phyloP scores from a whole-genome alignment of 2,329 filamentous ascomycete genomes.

The Pseudogymnoascus verrucosus region DNA sequence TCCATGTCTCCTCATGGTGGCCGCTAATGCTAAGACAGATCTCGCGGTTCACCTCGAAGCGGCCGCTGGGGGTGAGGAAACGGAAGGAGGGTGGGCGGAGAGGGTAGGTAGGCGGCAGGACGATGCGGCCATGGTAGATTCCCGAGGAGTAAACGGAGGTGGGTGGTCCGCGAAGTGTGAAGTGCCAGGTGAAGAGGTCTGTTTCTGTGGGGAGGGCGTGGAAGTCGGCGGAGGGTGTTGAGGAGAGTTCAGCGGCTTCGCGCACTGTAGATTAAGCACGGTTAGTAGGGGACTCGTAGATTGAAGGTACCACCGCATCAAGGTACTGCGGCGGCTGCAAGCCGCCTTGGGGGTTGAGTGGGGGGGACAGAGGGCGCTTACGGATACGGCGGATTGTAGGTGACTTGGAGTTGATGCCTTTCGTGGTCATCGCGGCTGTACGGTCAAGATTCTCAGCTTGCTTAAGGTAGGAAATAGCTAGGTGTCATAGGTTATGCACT shows the following conservation, averaged over 20 bases:
- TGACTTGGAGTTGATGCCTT: conserved; percentile 59
- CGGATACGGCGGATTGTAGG: conserved; percentile 79
- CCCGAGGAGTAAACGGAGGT: conserved; percentile 67
- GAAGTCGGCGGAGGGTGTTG: conserved; percentile 75
- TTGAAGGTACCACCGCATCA: conserved; percentile 24
- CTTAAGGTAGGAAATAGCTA: background rate
- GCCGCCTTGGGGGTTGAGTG: conserved; percentile 7
- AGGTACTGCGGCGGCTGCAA: background rate
- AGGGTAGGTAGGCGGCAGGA: conserved; percentile 82
- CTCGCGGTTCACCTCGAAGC: conserved; percentile 94
- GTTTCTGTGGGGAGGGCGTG: conserved; percentile 73
- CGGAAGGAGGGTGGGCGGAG: conserved; percentile 91
- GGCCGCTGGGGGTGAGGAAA: conserved; percentile 82
- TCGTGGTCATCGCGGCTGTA: background rate
- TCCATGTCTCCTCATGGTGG: conserved; percentile 97
- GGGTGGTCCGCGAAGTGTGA: conserved; percentile 87
- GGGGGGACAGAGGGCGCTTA: conserved; percentile 34
- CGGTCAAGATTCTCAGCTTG: conserved; percentile 4
- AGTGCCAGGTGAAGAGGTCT: conserved; percentile 95
- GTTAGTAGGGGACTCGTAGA: conserved; percentile 17
- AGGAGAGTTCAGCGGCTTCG: conserved; percentile 81
- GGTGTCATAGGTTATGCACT: background rate
- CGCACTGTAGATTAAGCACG: conserved; percentile 48
- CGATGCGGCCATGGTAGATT: conserved; percentile 92
- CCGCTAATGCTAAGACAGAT: conserved; percentile 92